Evolutionary conservation across 2,329 filamentous ascomycete species (phyloP).

Genomic region (Microsporum canis): DNA sequence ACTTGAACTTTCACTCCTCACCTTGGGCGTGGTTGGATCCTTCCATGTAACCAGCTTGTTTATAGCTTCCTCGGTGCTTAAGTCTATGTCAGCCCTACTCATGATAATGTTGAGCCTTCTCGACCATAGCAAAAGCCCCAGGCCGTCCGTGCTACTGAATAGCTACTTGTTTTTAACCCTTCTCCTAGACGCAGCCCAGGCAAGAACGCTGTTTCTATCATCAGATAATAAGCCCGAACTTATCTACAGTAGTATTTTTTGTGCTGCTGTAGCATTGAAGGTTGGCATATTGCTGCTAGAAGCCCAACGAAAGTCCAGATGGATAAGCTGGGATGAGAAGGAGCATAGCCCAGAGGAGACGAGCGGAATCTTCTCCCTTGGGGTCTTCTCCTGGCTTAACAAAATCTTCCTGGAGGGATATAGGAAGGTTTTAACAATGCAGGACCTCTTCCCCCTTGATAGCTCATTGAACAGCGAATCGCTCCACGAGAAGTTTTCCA

Average conservation of each 20-base stretch:
- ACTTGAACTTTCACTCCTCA: neutral
- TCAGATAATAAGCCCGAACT: conserved; percentile 4
- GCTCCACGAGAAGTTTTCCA: neutral
- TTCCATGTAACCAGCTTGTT: neutral
- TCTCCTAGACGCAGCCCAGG: conserved; percentile 30
- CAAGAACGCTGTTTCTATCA: conserved; percentile 26
- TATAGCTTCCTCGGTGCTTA: neutral
- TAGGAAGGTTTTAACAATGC: conserved; percentile 5
- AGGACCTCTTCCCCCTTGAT: neutral
- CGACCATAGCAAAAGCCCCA: conserved; percentile 1
- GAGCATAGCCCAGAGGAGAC: conserved; percentile 25
- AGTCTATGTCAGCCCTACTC: neutral
- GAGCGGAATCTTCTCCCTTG: conserved; percentile 24
- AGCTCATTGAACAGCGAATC: neutral
- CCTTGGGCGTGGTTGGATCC: neutral
- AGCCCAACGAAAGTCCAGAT: conserved; percentile 18
- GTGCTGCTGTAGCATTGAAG: conserved; percentile 16
- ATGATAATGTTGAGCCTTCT: neutral
- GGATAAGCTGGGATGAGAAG: conserved; percentile 20
- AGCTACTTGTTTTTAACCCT: conserved; percentile 17
- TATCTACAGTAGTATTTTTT: conserved; percentile 14
- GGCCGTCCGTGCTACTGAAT: conserved; percentile 1
- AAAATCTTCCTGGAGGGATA: conserved; percentile 24
- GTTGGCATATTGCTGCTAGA: conserved; percentile 17
- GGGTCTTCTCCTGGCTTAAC: conserved; percentile 30